Base-by-base conservation (phyloP, 768 basidiomycete genomes). In the Auricularia sp. region DNA sequence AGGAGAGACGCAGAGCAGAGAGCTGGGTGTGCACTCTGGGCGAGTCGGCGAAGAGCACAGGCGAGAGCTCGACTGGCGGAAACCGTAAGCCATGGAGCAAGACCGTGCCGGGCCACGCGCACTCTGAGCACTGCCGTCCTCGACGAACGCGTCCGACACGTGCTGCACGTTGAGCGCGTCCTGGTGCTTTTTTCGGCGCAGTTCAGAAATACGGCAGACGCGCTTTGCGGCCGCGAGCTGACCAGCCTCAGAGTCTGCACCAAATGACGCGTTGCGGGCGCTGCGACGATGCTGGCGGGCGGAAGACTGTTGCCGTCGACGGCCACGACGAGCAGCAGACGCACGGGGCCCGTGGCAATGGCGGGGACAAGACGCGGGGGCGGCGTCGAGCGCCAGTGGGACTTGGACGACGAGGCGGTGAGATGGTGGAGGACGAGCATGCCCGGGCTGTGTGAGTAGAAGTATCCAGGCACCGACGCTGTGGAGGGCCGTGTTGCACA, bases 61-160 rank as follows among this genome's bases (percentile, higher is more conserved):
- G 56, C 4, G 56, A 59, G 24, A 59, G 24, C 34, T 59, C 56
- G 56, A 59, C 56, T 59, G 24, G 29, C 0, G 13, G 7, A 7
- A 29, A 8, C 11, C 37, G 44, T 36, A 33, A 69, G 65, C 63
- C 34, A 7, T 42, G 8, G 67, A 68, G 21, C 45, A 0, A n/a
- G 68, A 59, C 24, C 13, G 24, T 29, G 7, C 24, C 33, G 24
- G 4, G 24, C 13, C 10, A 33, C 11, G 29, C 74, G 61, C 70
- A 83, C 82, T 63, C 74, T 78, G 81, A 37, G 75, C 71, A 8
- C 72, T 67, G 61, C 75, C 76, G 65, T 80, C 81, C 56, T 81
- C 80, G 24, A 84, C 71, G 67, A 79, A 79, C 24, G 81, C 69
- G 65, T 79, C 75, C n/a, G 88, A 88, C 47, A 89, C 75, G 61